Base-by-base conservation (phyloP, 2,329 filamentous ascomycete species). In the Neoscytalidium dimidiatum region DNA sequence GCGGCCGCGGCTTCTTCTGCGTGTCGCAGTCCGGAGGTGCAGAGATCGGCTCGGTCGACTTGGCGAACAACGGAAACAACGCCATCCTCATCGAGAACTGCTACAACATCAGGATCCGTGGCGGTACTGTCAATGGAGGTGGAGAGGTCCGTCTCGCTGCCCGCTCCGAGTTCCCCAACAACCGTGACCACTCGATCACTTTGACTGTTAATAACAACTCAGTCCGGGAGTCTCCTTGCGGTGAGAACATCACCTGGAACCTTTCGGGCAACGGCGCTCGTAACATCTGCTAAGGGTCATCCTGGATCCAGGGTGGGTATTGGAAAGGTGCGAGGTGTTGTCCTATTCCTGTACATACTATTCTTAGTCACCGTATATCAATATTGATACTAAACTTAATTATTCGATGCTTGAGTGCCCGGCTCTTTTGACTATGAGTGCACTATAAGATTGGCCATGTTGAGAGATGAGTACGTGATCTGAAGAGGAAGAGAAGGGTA, bases 71-170 rank as follows among this genome's bases (percentile, higher is more conserved):
- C 53, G 84, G 80, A 0, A 85, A 84, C 70, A 86, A 87, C 64
- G 82, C 85, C 0, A 79, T 87, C 21, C 77, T 87, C 1, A 83
- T 87, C 29, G 85, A 87, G 78, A 87, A 87, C 72, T 87, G 85
- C 75, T 86, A 87, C 71, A 84, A 84, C 60, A 67, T 87, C 33
- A 73, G 75, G 1, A 85, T 87, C 70, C 73, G 71, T 1, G 80
- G 80, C 19, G 85, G 85, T 0, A 83, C 77, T 2, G 81, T 87
- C 26, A 81, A 79, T 28, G 82, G 84, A 1, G 85, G 85, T 1
- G 85, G 85, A 0, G 84, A 86, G 72, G 84, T 87, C 7, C 78
- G 85, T 3, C 68, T 87, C 13, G 73, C 84, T 1, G 84, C 85
- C 1, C 77, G 85, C 14, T 69, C 72, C 23, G 85, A 87, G 74